Conservation (phyloP, 2,329 filamentous ascomycete genomes). For the Xenosphaeropsis pyriputrescens region DNA sequence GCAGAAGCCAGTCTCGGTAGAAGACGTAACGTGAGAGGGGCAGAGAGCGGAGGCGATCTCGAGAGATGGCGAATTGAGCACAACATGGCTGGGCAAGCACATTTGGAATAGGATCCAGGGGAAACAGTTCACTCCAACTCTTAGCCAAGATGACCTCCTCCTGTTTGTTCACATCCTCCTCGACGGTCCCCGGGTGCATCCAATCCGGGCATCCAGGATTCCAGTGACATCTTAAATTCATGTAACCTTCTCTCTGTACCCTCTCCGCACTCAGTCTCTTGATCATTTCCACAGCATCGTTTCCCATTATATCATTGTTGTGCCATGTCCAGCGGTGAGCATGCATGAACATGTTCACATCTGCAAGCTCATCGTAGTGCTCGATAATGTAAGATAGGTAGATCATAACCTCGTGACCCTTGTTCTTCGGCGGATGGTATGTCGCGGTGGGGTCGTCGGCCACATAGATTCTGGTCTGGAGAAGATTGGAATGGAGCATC, state of each 20-base stretch:
- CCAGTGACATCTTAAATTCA: slow-evolving; percentile 42
- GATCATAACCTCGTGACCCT: slow-evolving; percentile 11
- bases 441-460: slow-evolving; percentile 15
- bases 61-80: slow-evolving; percentile 47
- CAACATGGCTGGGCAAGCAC: slow-evolving; percentile 43
- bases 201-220: slow-evolving; percentile 42
- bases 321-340: slow-evolving; percentile 31
- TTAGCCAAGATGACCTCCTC: slow-evolving; percentile 28
- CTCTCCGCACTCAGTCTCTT: slow-evolving; percentile 3
- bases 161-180: slow-evolving; percentile 25
- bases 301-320: slow-evolving; percentile 9
- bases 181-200: slow-evolving; percentile 30
- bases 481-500: slow-evolving; percentile 5
- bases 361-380: slow-evolving; percentile 36
- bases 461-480: slow-evolving; percentile 7
- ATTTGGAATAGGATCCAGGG: slow-evolving; percentile 26
- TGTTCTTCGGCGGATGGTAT: slow-evolving; percentile 35
- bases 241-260: slow-evolving; percentile 36
- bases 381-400: slow-evolving; percentile 43
- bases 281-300: slow-evolving; percentile 4
- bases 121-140: slow-evolving; percentile 31
- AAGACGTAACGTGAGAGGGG: slow-evolving; percentile 36
- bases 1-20: slow-evolving; percentile 42
- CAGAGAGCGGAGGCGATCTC: slow-evolving; percentile 30
- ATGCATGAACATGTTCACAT: slow-evolving; percentile 16